Evolutionary conservation across 345 rosid species (phyloP), one percentile per base, ranked within the genome.

Genomic region (Angophora floribunda): DNA sequence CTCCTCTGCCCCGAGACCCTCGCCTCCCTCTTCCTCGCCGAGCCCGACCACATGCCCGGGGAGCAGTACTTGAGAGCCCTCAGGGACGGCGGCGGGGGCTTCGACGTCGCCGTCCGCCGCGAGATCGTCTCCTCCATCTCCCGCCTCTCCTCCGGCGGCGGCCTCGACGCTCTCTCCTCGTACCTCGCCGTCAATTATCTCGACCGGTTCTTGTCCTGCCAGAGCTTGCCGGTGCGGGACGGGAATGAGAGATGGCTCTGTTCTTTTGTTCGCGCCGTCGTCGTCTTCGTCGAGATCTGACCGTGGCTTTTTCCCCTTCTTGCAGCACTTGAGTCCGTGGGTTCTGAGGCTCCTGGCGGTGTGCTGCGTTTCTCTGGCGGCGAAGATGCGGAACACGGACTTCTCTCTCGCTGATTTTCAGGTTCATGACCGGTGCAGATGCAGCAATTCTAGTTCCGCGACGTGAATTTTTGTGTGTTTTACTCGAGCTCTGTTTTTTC

Each of bases 151-250:
- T 85, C 89, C 90, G 63, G 41, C 41, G 41, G 41, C 41, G 41
- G 85, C 79, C 86, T 90, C 75, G 95, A 93, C 78, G 95, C 93
- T 3, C 91, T 93, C 87, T 51, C 94, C 80, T 90, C 95, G 28
- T 96, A 95, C 89, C 97, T 97, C 86, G 97, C 98, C 7, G 93
- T 94, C 53, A 96, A 95, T 89, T 97, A 97, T 91, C 92, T 97
- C 47, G 98, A 97, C 90, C 93, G 99, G 84, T 96, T 95, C 92
- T 82, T 97, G 57, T 95, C 98, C 17, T 91, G 89, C 90, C 95
- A 93, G 91, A 93, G 86, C 87, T 89, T 92, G 80, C 94, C 86
- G 94, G 99, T 97, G 95, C 90, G 5, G 16, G 67, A 4, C 52
- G 50, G 15, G 57, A 8, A 70, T 13, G 14, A 4, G 7, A 3